Conservation (phyloP, 768 basidiomycete genomes). For the Lactifluus echinatus region DNA sequence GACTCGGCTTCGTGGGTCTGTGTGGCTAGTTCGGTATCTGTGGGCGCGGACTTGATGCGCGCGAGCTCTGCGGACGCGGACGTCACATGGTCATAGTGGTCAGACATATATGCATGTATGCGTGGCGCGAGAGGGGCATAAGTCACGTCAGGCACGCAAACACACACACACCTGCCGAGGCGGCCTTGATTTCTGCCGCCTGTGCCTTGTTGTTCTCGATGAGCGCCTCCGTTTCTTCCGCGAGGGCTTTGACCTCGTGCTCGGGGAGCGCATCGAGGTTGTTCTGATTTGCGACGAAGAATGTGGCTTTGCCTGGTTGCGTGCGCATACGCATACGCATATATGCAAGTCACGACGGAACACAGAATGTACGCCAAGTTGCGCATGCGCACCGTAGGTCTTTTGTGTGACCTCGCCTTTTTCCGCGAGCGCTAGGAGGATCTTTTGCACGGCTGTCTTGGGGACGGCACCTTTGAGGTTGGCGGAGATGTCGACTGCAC, state of each 20-base stretch:
- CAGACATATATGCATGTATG: conserved; percentile 10
- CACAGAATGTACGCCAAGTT: neutral
- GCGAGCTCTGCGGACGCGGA: conserved; percentile 64
- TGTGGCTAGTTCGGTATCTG: conserved; percentile 52
- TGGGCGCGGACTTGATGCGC: conserved; percentile 56
- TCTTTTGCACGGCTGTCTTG: conserved; percentile 79
- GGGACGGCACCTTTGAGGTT: conserved; percentile 87
- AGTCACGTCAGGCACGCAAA: no score
- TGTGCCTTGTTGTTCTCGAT: conserved; percentile 54
- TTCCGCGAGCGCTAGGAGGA: conserved; percentile 73
- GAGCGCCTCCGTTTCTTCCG: conserved; percentile 45
- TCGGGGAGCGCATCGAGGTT: conserved; percentile 56
- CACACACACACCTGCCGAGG: conserved; percentile 35
- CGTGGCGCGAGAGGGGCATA: no score
- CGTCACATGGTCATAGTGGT: neutral
- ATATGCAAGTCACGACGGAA: neutral
- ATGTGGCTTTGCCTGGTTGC: conserved; percentile 64
- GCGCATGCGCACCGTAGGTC: conserved; percentile 60
- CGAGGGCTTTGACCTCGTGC: conserved; percentile 51
- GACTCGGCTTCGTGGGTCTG: conserved; percentile 44
- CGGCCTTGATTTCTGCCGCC: conserved; percentile 41
- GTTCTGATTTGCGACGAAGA: conserved; percentile 81
- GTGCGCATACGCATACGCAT: conserved; percentile 4
- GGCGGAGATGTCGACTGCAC: conserved; percentile 84
- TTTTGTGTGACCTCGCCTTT: conserved; percentile 78